Base-by-base conservation (phyloP, 2,329 filamentous ascomycete genomes). In the Blumeria graminis region DNA sequence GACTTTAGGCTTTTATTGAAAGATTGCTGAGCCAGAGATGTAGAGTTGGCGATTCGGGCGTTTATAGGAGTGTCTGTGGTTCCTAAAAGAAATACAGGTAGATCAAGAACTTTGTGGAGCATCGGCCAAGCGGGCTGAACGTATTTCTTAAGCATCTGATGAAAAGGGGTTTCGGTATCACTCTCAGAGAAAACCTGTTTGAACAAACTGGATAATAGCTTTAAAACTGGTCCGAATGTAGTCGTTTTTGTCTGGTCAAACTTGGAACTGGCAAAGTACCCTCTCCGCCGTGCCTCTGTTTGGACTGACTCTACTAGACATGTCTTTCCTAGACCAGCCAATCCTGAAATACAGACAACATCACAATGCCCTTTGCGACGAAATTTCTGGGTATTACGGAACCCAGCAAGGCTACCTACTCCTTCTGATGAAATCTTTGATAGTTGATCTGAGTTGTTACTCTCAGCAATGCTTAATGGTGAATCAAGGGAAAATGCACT, bases 1-100 rank as follows among this genome's bases (percentile, higher is more conserved):
- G 58, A 51, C 38, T 57, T 58, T n/a, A 66, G 6, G 45, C 61
- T 65, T 48, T 60, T 65, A 48, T 65, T 65, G 53, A 63, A 65
- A 18, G 55, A 57, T n/a, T 58, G 58, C n/a, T 39, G 57, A 6
- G 58, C 16, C 22, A 55, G 51, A 14, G 53, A 55, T 39, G 43
- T 38, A 6, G 58, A 52, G 39, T 36, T 54, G 8, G 50, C 51
- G 1, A 62, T 39, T 1, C 76, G 50, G 14, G n/a, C 16, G 8
- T 36, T 22, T 10, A 11, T 55, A 32, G 46, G 28, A 11, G 18
- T 10, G 32, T 48, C 45, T 14, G n/a, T n/a, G 6, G 55, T 16
- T n/a, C 56, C 76, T 33, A 82, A 70, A 6, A 82, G 69, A 69
- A 89, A 92, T 62, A 90, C 82, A 0, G 80, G 80, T 32, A 83